phyloP scores from a whole-genome alignment of 768 basidiomycete species.

The Trametes maxima region DNA sequence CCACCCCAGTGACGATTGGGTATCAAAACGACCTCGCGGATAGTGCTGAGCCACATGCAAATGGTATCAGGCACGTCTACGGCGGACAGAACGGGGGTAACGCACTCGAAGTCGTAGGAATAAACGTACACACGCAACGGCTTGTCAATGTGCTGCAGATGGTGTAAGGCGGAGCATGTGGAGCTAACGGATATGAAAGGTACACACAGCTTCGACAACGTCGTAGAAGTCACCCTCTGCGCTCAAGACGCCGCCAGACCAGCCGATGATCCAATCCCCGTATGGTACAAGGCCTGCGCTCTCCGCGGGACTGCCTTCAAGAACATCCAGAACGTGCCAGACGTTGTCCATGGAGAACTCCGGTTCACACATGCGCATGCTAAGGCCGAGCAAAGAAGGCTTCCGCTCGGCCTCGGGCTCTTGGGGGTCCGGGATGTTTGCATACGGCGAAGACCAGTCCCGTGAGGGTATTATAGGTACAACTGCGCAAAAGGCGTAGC shows the following conservation, averaged over 20 bases:
- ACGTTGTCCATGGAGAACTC: slow-evolving; percentile 88
- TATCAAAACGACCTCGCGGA: slow-evolving; percentile 91
- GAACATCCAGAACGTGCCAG: slow-evolving; percentile 97
- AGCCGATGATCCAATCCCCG: slow-evolving; percentile 79
- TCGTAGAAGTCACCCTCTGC: slow-evolving; percentile 97
- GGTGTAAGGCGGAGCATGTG: neutral
- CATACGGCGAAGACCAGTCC: slow-evolving; percentile 60
- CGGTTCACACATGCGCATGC: slow-evolving; percentile 92
- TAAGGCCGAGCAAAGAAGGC: slow-evolving; percentile 92
- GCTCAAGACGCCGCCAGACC: slow-evolving; percentile 90
- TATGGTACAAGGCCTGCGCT: slow-evolving; percentile 95
- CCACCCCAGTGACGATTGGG: slow-evolving; percentile 98
- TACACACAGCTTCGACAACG: slow-evolving; percentile 83
- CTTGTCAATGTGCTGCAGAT: slow-evolving; percentile 83
- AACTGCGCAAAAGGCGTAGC: slow-evolving; percentile 46
- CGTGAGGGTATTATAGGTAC: slow-evolving; percentile 86
- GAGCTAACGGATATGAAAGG: neutral
- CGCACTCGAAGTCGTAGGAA: slow-evolving; percentile 95
- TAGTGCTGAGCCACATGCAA: slow-evolving; percentile 55
- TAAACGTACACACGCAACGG: slow-evolving; percentile 95
- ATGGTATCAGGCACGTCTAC: slow-evolving; percentile 11
- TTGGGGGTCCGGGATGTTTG: slow-evolving; percentile 39
- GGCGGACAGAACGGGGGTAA: slow-evolving; percentile 21
- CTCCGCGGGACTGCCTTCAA: slow-evolving; percentile 96
- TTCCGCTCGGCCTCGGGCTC: slow-evolving; percentile 51